phyloP scores from a whole-genome alignment of 1,139 yeast species.

The Eremothecium gossypii region DNA sequence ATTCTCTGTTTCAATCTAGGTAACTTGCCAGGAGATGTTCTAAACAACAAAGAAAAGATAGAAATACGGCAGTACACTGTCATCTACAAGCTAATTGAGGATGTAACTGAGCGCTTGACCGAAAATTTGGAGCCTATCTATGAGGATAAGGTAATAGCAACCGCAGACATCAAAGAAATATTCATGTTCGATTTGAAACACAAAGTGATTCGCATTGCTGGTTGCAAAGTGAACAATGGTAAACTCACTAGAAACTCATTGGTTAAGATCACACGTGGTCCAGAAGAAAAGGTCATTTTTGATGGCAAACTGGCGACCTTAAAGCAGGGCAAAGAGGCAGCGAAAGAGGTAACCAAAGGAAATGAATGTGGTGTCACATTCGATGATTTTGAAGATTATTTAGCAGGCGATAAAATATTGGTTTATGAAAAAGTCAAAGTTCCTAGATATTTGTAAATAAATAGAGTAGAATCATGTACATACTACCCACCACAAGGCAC shows the following conservation, averaged over 20 bases:
- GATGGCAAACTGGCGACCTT: conserved; percentile 65
- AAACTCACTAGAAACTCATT: conserved; percentile 47
- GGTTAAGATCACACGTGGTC: conserved; percentile 54
- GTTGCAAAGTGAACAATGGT: conserved; percentile 78
- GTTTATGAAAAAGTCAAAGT: conserved; percentile 63
- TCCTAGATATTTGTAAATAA: conserved; percentile 51
- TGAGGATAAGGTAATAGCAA: conserved; percentile 61
- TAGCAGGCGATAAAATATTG: conserved; percentile 68
- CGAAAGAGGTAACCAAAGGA: conserved; percentile 70
- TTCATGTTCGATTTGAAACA: conserved; percentile 57
- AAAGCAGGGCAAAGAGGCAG: conserved; percentile 78
- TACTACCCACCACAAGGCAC: neutral
- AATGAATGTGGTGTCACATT: conserved; percentile 84
- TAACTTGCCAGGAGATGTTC: conserved; percentile 56
- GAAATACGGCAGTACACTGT: conserved; percentile 60
- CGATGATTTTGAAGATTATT: conserved; percentile 59
- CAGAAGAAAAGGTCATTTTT: conserved; percentile 42
- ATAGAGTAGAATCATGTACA: conserved; percentile 4
- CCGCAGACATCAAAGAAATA: conserved; percentile 59
- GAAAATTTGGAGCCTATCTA: conserved; percentile 55
- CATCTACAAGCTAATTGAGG: conserved; percentile 81
- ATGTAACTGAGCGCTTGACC: conserved; percentile 60
- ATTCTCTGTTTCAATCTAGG: conserved; percentile 69
- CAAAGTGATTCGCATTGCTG: conserved; percentile 61
- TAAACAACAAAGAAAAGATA: conserved; percentile 55